phyloP scores from a whole-genome alignment of 768 basidiomycete species.

The Coprinopsis marcescibilis region DNA sequence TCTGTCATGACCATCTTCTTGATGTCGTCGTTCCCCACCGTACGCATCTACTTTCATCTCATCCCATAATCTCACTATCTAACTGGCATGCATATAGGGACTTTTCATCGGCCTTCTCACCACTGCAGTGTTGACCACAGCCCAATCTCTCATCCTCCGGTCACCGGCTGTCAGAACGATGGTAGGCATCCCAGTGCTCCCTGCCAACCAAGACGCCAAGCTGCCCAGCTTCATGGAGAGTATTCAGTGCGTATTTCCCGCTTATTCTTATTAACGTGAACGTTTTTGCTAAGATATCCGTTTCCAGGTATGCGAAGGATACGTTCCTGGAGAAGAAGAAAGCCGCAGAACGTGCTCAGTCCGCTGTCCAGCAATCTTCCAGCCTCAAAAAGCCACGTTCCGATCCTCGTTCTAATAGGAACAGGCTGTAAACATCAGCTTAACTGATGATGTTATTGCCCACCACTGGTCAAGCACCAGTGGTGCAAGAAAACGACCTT shows the following conservation, averaged over 20 bases:
- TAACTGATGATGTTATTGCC: no score
- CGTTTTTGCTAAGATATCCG: neutral
- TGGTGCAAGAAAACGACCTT: no score
- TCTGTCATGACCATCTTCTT: slow-evolving; percentile 42
- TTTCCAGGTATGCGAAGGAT: neutral
- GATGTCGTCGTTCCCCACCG: slow-evolving; percentile 57
- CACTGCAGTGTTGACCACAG: slow-evolving; percentile 35
- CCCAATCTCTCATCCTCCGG: slow-evolving; percentile 47
- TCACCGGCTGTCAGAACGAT: slow-evolving; percentile 32
- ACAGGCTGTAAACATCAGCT: neutral
- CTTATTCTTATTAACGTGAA: neutral
- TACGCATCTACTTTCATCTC: no score
- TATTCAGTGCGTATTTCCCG: neutral
- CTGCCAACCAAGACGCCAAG: slow-evolving; percentile 20
- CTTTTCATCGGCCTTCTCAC: slow-evolving; percentile 38
- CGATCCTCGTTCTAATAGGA: neutral
- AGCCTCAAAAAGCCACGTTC: neutral
- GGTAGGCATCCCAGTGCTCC: slow-evolving; percentile 32
- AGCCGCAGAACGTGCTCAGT: neutral
- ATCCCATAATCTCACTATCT: no score
- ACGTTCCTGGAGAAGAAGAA: neutral
- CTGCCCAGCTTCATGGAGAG: slow-evolving; percentile 25
- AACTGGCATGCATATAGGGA: no score
- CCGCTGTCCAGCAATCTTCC: neutral
- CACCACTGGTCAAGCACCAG: no score